Base-by-base conservation (phyloP, 371 early-diverging fungal genomes). In the Homolaphlyctis polyrhiza region DNA sequence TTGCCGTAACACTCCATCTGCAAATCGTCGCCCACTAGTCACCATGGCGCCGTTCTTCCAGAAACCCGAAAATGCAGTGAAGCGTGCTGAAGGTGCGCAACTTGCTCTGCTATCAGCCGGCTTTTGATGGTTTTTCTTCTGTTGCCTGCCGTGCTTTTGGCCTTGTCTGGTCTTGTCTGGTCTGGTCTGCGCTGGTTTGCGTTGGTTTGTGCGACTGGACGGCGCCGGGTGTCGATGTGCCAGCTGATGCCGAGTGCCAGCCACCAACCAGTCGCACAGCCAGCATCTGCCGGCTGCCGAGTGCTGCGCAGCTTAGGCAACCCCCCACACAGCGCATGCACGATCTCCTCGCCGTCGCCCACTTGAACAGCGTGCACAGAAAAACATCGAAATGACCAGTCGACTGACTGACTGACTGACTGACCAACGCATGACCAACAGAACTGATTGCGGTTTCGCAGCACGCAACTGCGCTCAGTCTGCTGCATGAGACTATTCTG, bases 361-460 rank as follows among this genome's bases (percentile, higher is more conserved):
- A 25, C 35, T 27, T 48, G 35, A 13, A 30, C 58, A 43, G 32
- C 32, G 13, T 72, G 51, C 14, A 33, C 27, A 13, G 27, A 35
- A 35, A n/a, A 13, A 23, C 16, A 39, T 39, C 13, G 8, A 21
- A 39, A 13, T 8, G 8, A 39, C 43, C 43, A 13, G 13, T 8
- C 43, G 13, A 21, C 29, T 32, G 11, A 27, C 6, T 34, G 11
- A 30, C 32, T 25, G 57, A 30, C 57, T 55, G 8, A 27, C 57
- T 21, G 5, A 23, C 49, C 49, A 18, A 4, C 8, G 14, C 61
- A 5, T 28, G 34, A 16, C 29, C 14, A 30, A 4, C 83, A 94
- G 97, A 96, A 75, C 90, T 97, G 47, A 85, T 95, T 71, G 87
- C 89, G 54, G 94, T 96, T 65, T 90, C 89, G 32, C 94, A 96